Percentiles rank a stretch among this genome's conserved stretches.
phyloP scores from a whole-genome alignment of 176 grass and related monocot genomes.

The Saccharum spontaneum region DNA sequence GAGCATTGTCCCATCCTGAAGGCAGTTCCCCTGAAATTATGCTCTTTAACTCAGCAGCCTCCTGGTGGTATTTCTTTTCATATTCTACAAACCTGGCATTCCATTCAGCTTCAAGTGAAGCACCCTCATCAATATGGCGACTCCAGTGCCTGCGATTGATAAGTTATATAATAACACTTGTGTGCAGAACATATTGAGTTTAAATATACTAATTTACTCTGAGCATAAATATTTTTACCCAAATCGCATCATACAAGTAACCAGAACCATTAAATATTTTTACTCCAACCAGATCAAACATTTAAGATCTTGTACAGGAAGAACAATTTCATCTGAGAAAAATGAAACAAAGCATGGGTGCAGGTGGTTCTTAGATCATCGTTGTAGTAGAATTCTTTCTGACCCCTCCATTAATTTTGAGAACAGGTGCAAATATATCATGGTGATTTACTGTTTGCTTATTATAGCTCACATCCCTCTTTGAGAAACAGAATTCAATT shows the following conservation, averaged over 20 bases:
- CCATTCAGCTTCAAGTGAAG: conserved; percentile 62
- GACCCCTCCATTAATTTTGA: no score
- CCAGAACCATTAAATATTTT: neutral
- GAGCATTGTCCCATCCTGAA: conserved; percentile 41
- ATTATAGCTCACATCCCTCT: no score
- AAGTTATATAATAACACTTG: conserved; percentile 2
- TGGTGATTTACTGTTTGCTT: no score
- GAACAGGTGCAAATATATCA: no score
- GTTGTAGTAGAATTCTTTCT: no score
- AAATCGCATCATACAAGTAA: neutral
- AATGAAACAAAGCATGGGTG: neutral
- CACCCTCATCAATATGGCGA: conserved; percentile 44
- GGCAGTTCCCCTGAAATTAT: conserved; percentile 51
- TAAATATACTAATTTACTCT: neutral
- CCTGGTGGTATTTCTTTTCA: conserved; percentile 56
- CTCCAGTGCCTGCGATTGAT: conserved; percentile 44
- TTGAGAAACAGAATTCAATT: neutral
- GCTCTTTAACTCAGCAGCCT: conserved; percentile 41
- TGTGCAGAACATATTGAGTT: neutral
- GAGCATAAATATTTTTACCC: neutral
- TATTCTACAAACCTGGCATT: conserved; percentile 49
- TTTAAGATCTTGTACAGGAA: neutral
- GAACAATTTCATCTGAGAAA: neutral
- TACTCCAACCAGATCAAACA: neutral
- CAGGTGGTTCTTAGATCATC: neutral